Percentiles rank a stretch among this genome's conserved stretches.
Conservation (phyloP, 2,329 filamentous ascomycete species). For the Epicoccum nigrum region DNA sequence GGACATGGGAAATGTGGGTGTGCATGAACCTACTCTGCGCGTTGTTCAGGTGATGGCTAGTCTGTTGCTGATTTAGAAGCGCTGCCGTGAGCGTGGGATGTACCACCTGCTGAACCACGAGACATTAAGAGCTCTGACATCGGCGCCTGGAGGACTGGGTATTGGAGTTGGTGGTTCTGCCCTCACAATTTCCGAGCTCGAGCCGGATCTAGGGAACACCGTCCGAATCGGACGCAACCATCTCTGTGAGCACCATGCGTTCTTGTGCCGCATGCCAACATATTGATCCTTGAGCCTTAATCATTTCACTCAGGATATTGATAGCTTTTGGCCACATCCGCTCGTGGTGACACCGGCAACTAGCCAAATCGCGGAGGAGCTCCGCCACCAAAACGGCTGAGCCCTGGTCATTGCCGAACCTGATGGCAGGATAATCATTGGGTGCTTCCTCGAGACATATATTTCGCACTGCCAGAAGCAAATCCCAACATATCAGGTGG, state of each 20-base stretch:
- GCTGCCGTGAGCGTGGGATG: too few species aligned
- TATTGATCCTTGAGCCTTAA: not conserved
- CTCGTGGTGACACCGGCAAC: not conserved
- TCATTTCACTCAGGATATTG: not conserved
- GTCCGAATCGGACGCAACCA: too few species aligned
- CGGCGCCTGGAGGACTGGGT: too few species aligned
- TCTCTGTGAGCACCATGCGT: not conserved
- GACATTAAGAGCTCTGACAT: too few species aligned
- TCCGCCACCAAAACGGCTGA: slow-evolving; percentile 5
- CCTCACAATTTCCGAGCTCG: too few species aligned
- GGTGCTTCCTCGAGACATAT: slow-evolving; percentile 13
- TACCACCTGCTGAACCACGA: too few species aligned
- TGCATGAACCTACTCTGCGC: too few species aligned
- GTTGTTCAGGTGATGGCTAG: too few species aligned
- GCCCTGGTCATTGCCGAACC: not conserved
- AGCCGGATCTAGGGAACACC: too few species aligned
- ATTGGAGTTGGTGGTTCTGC: too few species aligned
- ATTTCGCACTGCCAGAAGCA: slow-evolving; percentile 12
- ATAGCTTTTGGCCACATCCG: slow-evolving; percentile 9
- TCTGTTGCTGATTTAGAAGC: too few species aligned
- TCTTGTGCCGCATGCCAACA: not conserved
- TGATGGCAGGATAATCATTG: slow-evolving; percentile 10
- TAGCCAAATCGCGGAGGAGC: slow-evolving; percentile 6
- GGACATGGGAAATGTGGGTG: too few species aligned
- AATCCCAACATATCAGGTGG: slow-evolving; percentile 1